phyloP scores from a whole-genome alignment of 2,329 filamentous ascomycete species.

The Phyllosticta citriasiana region DNA sequence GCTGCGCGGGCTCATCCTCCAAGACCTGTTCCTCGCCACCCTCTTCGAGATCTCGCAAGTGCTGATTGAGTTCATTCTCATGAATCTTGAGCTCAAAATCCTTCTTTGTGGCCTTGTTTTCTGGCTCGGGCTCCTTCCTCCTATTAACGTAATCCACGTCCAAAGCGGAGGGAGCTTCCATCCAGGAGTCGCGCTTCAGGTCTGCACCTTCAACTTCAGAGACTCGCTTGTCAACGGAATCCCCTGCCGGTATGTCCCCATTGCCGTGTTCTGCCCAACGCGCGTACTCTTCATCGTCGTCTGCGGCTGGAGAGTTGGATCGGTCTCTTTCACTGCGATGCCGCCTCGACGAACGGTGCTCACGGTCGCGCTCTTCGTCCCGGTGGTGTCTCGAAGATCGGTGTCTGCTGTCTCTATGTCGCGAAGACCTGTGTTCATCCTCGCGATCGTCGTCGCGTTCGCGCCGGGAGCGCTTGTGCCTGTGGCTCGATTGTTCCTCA shows the following conservation, averaged over 20 bases:
- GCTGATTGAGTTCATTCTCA: slow-evolving; percentile 68
- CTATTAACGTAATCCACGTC: slow-evolving; percentile 75
- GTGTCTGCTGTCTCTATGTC: neutral
- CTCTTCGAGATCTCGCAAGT: slow-evolving; percentile 52
- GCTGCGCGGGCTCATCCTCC: slow-evolving; percentile 43
- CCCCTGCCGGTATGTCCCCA: slow-evolving; percentile 30
- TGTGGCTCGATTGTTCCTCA: slow-evolving; percentile 37
- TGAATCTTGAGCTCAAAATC: slow-evolving; percentile 65
- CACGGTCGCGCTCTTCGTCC: slow-evolving; percentile 14
- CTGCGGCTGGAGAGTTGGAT: slow-evolving; percentile 5
- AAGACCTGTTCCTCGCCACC: slow-evolving; percentile 22
- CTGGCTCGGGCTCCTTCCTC: slow-evolving; percentile 37
- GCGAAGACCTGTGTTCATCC: slow-evolving; percentile 19
- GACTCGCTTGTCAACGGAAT: slow-evolving; percentile 34
- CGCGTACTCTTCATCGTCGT: slow-evolving; percentile 27
- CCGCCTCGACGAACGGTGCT: slow-evolving; percentile 3
- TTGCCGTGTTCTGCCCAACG: slow-evolving; percentile 29
- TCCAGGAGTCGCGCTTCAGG: slow-evolving; percentile 77
- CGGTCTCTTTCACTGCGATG: slow-evolving; percentile 14
- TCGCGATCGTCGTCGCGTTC: slow-evolving; percentile 37
- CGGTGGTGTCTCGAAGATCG: neutral
- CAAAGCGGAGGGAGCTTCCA: slow-evolving; percentile 75
- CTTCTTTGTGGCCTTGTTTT: slow-evolving; percentile 36
- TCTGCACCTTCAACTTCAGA: slow-evolving; percentile 27
- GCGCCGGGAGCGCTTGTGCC: slow-evolving; percentile 55